A percentile compares a stretch with the other conserved stretches of the same genome.
These are phyloP conservation scores for sorghum (Sorghum bicolor) DNA, from an alignment of 176 grass and related monocot genomes.

Conservation along the genomic window Sorghum_bicolor_NCBIv3 NC_012870.2:20748501-20749000, in stretches of 20 bases:
- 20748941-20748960: not conserved
- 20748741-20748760: not conserved
- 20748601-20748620: not conserved
- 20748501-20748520: not conserved
- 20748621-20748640: not conserved
- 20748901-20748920: not conserved
- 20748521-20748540: not conserved
- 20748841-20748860: not conserved
- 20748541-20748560: not conserved
- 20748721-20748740: not conserved
- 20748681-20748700: slow-evolving; percentile 1
- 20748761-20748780: not conserved
- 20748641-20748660: not conserved
- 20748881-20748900: not conserved
- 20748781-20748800: not conserved
- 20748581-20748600: not conserved
- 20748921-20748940: not conserved
- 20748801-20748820: not conserved
- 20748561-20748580: too few species aligned
- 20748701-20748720: not conserved
- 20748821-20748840: not conserved
- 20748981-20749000: not conserved
- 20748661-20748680: not conserved
- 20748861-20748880: not conserved
- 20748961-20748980: not conserved